Evolutionary conservation across 2,329 filamentous ascomycete genomes (phyloP), one percentile per base, ranked within the genome.

Genomic region (Septoria linicola): DNA sequence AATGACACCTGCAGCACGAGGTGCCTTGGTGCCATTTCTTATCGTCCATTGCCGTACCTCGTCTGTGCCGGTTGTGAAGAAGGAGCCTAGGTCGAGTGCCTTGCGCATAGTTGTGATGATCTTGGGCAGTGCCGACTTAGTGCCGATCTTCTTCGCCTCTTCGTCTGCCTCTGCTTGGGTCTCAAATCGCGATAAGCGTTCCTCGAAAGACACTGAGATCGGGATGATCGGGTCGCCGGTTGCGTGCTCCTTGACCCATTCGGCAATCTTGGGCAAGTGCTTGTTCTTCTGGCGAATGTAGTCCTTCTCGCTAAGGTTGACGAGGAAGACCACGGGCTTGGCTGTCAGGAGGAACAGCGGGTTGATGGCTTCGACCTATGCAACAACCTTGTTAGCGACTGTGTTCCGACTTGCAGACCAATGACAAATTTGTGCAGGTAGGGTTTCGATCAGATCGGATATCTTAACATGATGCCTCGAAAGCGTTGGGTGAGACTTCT

Each of bases 251-350:
- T 97, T 95, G 73, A 96, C 84, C 93, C 93, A 99, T 70, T 93
- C 88, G 54, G 88, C 89, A 62, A 97, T 85, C 77, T 92, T 93
- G 61, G 88, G 82, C 49, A 99, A 82, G 76, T 99, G 84, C 84
- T 99, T 99, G 83, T 99, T 99, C 87, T 97, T 99, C 79, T 97
- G 93, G 67, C 93, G 87, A 68, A 96, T 85, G 73, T 91, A 99
- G 74, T 99, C 93, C 74, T 84, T 91, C 78, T 99, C 95, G 58
- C 89, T 96, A 56, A 99, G 77, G 77, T 99, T 99, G 76, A 97
- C 88, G 36, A 99, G 81, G 77, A 89, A 97, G 62, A 99, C 92
- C 51, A 96, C 91, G 3, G 93, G 92, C 78, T 99, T 99, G 60
- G 95, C 93, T 31, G 90, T 90, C 54, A 99, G 82, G 53, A 99